These are phyloP conservation scores for Hylodesmum podocarpum DNA, from an alignment of 306 rosid genomes.

Conservation along the genomic window DNA sequence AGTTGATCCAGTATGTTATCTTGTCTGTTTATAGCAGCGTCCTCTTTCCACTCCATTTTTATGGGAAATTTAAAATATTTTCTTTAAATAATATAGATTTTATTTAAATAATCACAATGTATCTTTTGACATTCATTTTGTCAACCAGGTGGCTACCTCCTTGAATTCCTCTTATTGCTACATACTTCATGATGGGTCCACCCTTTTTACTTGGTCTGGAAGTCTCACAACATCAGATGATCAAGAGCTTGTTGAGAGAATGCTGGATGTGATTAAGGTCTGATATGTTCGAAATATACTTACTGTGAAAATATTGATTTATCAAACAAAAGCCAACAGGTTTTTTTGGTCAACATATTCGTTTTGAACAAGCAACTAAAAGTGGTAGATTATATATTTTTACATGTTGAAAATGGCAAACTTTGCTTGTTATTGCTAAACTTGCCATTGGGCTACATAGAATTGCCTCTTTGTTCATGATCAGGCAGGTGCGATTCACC, in stretches of 20 bases:
- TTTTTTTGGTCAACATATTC: slow-evolving; percentile 16
- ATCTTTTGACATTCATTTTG: slow-evolving; percentile 22
- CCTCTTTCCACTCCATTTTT: slow-evolving; percentile 8
- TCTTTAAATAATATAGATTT: slow-evolving; percentile 1
- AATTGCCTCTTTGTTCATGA: slow-evolving; percentile 1
- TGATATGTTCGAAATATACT: slow-evolving; percentile 21
- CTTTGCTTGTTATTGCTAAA: slow-evolving; percentile 18
- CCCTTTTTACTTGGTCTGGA: slow-evolving; percentile 84
- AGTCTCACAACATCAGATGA: slow-evolving; percentile 64
- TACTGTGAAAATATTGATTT: slow-evolving; percentile 16
- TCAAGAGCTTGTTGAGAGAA: slow-evolving; percentile 86
- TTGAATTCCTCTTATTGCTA: slow-evolving; percentile 90
- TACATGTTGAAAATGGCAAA: slow-evolving; percentile 13
- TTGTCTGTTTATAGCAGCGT: slow-evolving; percentile 10
- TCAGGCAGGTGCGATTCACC: slow-evolving; percentile 10
- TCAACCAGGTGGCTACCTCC: slow-evolving; percentile 76
- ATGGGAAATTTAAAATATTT: slow-evolving; percentile 7
- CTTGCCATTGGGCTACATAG: slow-evolving; percentile 7
- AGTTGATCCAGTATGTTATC: slow-evolving; percentile 68
- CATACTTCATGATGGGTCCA: slow-evolving; percentile 71
- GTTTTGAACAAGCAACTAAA: slow-evolving; percentile 18
- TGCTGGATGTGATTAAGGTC: slow-evolving; percentile 94
- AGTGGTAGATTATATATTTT: neutral
- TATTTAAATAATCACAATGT: neutral
- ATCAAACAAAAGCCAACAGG: neutral